Evolutionary conservation across 305 asterid species (phyloP), one percentile per base, ranked within the genome.

Genomic region (Fraxinus baroniana): DNA sequence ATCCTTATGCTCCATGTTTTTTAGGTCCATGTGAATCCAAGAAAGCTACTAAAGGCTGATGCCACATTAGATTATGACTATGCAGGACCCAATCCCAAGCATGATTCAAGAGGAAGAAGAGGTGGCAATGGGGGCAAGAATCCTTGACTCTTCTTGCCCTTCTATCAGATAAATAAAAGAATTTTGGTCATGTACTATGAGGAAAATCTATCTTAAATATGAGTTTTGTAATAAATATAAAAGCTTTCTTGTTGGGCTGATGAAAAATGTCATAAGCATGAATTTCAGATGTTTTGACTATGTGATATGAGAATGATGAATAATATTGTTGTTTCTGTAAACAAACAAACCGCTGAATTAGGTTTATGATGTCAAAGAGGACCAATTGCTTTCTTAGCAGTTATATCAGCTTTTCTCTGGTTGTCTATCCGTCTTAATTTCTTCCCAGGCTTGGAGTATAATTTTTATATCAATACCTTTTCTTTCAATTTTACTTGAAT

Each of bases 71-170:
- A 91, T 86, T 91, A 92, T 20, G 92, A 88, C 49, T 82, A 89
- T 12, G 91, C 94, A 3, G 90, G 91, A 7, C 83, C 93, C 22
- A 92, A 92, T 78, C 89, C 87, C 6, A 90, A 83, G 88, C 94
- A 92, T 75, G 92, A 90, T 15, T 87, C 93, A 13, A 87, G 88
- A 84, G 93, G 93, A 75, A 90, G 62, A 89, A 89, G 41, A 82
- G 91, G 93, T 15, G 86, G 89, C 30, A 85, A 86, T 8, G 75
- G 75, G 20, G 68, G 83, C 83, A 88, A 73, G 80, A 81, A 68
- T 71, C 91, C 91, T 32, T 89, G 76, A 85, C 62, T 80, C 78
- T 28, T 22, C 17, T 77, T 0, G 32, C 17, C 73, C 78, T 33
- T 32, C 81, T 70, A 35, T 5, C 13, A 12, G n/a, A 24, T 26